Evolutionary conservation across 2,329 filamentous ascomycete species (phyloP), one percentile per base, ranked within the genome.

Genomic region (Bertia moriformis): DNA sequence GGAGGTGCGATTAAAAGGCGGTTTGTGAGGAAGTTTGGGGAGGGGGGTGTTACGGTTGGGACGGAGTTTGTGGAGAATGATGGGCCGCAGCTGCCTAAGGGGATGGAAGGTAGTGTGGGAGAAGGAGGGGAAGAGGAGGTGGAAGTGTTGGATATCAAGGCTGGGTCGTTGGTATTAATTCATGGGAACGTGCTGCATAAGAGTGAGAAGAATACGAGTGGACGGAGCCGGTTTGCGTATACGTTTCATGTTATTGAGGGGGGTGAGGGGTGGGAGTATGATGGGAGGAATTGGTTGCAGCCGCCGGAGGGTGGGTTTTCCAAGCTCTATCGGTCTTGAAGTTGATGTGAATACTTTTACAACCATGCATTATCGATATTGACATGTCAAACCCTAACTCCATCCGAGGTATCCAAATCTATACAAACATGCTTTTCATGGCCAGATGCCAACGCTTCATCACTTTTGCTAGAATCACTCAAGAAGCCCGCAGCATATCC

Each of bases 171-270:
- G 52, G 77, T 81, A 39, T 54, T 82, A 42, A 82, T 82, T 44
- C 77, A 82, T 59, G 77, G 77, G 5, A 82, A 81, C 54, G 60
- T 81, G 38, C 46, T 81, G 57, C 77, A 82, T 53, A 78, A 79
- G 63, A 80, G 74, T 49, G 73, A 79, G 62, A 77, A 65, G 61
- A 82, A 82, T 51, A 63, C 65, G 19, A 78, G 74, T 51, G 52
- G 10, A 15, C 32, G 32, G 12, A 76, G 73, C 41, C 60, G 75
- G 46, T 77, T 74, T 57, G 78, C 79, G 17, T 82, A 82, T 57
- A 81, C 77, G 1, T 82, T 82, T 49, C 77, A 82, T 58, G 66
- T 78, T 39, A 81, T 81, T 48, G 77, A 81, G 52, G 76, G 76
- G 0, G 65, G 66, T 15, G 60, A 75, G 12, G 32, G 32, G 7